These are phyloP conservation scores for Pleurotus salmoneostramineus DNA, from an alignment of 768 basidiomycete species.

Conservation along the genomic window DNA sequence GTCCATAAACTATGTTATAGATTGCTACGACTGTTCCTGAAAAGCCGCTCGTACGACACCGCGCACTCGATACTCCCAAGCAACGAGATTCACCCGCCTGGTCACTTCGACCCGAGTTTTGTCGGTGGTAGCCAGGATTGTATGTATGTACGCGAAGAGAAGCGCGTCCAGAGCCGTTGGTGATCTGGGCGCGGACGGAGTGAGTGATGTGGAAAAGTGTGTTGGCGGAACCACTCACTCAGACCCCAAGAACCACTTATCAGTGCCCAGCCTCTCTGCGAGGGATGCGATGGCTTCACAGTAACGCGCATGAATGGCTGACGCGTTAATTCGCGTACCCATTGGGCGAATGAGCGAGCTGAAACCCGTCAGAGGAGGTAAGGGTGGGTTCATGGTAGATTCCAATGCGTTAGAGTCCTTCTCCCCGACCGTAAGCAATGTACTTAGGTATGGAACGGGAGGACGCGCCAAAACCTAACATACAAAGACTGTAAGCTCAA, in stretches of 20 bases:
- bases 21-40: conserved; percentile 9
- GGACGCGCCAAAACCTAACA: conserved; percentile 48
- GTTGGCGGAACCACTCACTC: conserved; percentile 33
- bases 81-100: conserved; percentile 70
- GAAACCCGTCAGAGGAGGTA: conserved; percentile 69
- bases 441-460: conserved; percentile 33
- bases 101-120: conserved; percentile 59
- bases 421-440: conserved; percentile 34
- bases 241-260: conserved; percentile 81
- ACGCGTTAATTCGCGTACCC: conserved; percentile 51
- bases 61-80: conserved; percentile 74
- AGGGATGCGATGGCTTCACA: conserved; percentile 69
- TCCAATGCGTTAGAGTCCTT: conserved; percentile 33
- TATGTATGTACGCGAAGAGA: conserved; percentile 77
- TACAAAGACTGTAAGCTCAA: not conserved
- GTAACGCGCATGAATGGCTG: conserved; percentile 54
- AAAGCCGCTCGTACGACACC: conserved; percentile 54
- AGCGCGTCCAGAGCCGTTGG: conserved; percentile 83
- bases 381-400: conserved; percentile 58
- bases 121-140: conserved; percentile 46
- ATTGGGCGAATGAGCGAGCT: conserved; percentile 56
- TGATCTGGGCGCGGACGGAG: conserved; percentile 33
- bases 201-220: not conserved
- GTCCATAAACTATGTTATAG: not conserved
- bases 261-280: conserved; percentile 69